Evolutionary conservation across 768 basidiomycete species (phyloP).

Genomic region (Lactarius vividus): DNA sequence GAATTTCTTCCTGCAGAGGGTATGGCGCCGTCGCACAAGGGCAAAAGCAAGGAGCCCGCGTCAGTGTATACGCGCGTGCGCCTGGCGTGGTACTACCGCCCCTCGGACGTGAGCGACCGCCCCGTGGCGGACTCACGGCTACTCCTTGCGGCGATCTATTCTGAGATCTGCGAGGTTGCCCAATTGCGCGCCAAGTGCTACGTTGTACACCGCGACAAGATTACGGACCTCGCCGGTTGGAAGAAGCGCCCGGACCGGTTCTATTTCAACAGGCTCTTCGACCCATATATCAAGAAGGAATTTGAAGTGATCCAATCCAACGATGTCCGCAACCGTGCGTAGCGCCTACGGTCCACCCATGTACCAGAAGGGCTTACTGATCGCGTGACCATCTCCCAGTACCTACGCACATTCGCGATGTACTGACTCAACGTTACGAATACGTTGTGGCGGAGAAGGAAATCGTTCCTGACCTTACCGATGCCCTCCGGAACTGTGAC

Average conservation of each 20-base stretch:
- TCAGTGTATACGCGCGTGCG: conserved; percentile 73
- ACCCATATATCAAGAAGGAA: conserved; percentile 97
- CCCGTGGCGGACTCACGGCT: conserved; percentile 87
- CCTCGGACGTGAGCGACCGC: conserved; percentile 92
- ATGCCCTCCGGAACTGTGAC: conserved; percentile 78
- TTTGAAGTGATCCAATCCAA: conserved; percentile 91
- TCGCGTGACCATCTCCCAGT: conserved; percentile 41
- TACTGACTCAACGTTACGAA: conserved; percentile 81
- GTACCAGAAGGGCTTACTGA: conserved; percentile 7
- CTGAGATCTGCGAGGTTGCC: conserved; percentile 92
- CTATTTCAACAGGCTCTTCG: conserved; percentile 93
- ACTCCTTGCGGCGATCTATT: conserved; percentile 92
- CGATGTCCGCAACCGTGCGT: conserved; percentile 86
- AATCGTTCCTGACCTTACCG: conserved; percentile 85
- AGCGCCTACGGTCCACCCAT: conserved; percentile 11
- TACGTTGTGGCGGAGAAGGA: conserved; percentile 96
- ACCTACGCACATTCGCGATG: conserved; percentile 75
- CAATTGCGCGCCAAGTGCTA: conserved; percentile 91
- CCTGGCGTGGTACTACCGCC: conserved; percentile 95
- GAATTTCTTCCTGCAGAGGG: conserved; percentile 87
- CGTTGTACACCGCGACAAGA: conserved; percentile 94
- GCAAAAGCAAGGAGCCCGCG: conserved; percentile 63
- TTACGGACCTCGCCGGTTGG: conserved; percentile 89
- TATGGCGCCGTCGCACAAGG: conserved; percentile 45
- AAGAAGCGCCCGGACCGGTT: conserved; percentile 93